Evolutionary conservation across 2,329 filamentous ascomycete species (phyloP).

Genomic region (Arthrocladium fulminans): DNA sequence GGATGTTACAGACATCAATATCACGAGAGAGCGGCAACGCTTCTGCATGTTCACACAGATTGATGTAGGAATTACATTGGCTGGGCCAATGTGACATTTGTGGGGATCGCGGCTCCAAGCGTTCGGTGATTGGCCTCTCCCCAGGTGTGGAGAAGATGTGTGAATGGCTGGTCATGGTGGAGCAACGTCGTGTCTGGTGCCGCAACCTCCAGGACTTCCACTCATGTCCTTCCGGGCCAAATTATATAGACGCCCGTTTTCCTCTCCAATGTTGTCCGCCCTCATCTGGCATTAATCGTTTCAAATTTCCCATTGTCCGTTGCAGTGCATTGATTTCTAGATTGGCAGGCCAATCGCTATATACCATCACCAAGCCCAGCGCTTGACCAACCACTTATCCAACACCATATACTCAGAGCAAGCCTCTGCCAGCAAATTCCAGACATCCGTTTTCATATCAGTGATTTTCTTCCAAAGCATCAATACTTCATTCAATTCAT

Average conservation of each 20-base stretch:
- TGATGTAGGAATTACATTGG: slow-evolving; percentile 1
- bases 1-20: slow-evolving; percentile 4
- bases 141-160: background rate
- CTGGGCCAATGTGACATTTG: background rate
- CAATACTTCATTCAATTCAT: background rate
- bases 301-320: slow-evolving; percentile 30
- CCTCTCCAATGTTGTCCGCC: slow-evolving; percentile 23
- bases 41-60: slow-evolving; percentile 1
- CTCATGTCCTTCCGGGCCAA: background rate
- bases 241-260: slow-evolving; percentile 13
- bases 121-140: background rate
- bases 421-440: background rate
- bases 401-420: slow-evolving; percentile 4
- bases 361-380: slow-evolving; percentile 1
- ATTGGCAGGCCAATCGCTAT: slow-evolving; percentile 38
- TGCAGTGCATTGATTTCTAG: slow-evolving; percentile 19
- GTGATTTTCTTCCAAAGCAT: background rate
- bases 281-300: slow-evolving; percentile 26
- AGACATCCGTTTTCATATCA: background rate
- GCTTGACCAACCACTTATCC: slow-evolving; percentile 1
- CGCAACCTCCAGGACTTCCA: slow-evolving; percentile 6
- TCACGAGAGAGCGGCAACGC: slow-evolving; percentile 1
- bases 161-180: background rate
- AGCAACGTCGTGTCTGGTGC: background rate
- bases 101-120: slow-evolving; percentile 3